Percentiles rank a stretch among this genome's conserved stretches.
These are phyloP conservation scores for Termitomyces sp. DNA, from an alignment of 768 basidiomycete species.

Conservation along the genomic window DNA sequence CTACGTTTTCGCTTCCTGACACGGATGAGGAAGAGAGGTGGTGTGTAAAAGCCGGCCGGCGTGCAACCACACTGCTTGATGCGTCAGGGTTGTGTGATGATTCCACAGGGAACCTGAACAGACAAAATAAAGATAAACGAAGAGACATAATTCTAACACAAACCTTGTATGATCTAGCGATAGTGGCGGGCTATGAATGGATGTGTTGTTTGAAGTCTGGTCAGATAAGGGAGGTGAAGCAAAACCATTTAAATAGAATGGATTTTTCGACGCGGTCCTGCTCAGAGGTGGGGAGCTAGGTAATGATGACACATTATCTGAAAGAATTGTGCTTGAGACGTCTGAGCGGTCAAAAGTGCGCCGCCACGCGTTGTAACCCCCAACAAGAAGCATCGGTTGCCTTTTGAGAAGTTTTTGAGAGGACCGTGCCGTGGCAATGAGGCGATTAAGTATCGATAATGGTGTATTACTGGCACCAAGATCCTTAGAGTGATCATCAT, in stretches of 20 bases:
- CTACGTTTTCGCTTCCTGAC: constrained; percentile 45
- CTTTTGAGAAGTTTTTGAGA: constrained; percentile 68
- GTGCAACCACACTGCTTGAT: constrained; percentile 21
- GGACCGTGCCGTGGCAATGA: constrained; percentile 62
- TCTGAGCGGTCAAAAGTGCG: constrained; percentile 36
- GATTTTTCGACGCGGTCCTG: constrained; percentile 19
- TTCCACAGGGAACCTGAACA: constrained; percentile 36
- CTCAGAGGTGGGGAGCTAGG: constrained; percentile 18
- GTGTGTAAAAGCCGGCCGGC: constrained; percentile 37
- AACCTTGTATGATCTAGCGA: constrained; percentile 43
- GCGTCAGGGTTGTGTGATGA: constrained; percentile 23
- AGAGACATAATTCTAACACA: constrained; percentile 1
- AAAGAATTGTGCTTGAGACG: constrained; percentile 15
- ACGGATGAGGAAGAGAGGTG: constrained; percentile 38
- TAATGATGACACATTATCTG: constrained; percentile 1
- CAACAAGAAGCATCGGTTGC: constrained; percentile 77
- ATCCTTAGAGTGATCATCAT: constrained; percentile 60
- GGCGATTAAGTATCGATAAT: constrained; percentile 52
- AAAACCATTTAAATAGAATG: constrained; percentile 15
- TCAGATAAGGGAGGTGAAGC: constrained; percentile 12
- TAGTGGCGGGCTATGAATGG: constrained; percentile 16
- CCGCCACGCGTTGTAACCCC: constrained; percentile 83
- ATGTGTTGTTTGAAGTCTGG: constrained; percentile 7
- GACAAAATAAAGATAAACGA: neutral
- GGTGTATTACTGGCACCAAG: constrained; percentile 45